Evolutionary conservation across 306 rosid genomes (phyloP).

Genomic region (barrel medic (Medicago truncatula)): MtrunA17r5.0-ANR NC_053043.1:48434001-48434500

Average conservation of each 20-base stretch:
- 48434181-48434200: conserved; percentile 29
- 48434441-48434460: conserved; percentile 29
- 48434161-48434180: conserved; percentile 10
- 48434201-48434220: conserved; percentile 14
- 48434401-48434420: conserved; percentile 61
- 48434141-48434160: not conserved
- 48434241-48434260: conserved; percentile 22
- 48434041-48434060: conserved; percentile 21
- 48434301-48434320: conserved; percentile 32
- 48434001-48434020: conserved; percentile 4
- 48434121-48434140: not conserved
- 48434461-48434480: not conserved
- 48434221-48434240: conserved; percentile 16
- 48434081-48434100: conserved; percentile 22
- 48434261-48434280: conserved; percentile 31
- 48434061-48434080: conserved; percentile 21
- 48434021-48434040: conserved; percentile 15
- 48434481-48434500: not conserved
- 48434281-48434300: conserved; percentile 29
- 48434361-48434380: conserved; percentile 60
- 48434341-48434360: conserved; percentile 44
- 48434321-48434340: conserved; percentile 11
- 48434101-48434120: conserved; percentile 33
- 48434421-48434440: conserved; percentile 53
- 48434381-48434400: conserved; percentile 57